Base-by-base conservation (phyloP, 768 basidiomycete genomes). In the Psilocybe cubensis region DNA sequence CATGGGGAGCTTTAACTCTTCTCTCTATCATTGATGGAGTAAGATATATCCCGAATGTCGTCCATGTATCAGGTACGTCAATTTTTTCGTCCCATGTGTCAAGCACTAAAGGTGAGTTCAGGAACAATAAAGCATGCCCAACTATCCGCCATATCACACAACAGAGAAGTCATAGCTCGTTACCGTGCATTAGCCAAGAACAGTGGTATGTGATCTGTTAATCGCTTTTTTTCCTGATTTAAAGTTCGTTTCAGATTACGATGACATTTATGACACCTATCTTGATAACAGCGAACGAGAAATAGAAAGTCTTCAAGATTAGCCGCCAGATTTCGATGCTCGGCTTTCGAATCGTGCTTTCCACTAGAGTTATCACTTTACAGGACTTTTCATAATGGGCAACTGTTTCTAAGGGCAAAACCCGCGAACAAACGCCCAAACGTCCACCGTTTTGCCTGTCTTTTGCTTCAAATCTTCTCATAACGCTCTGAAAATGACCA, bases 121-220 rank as follows among this genome's bases (percentile, higher is more conserved):
- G 94, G 94, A 0, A 96, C 93, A 0, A 90, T 96, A 55, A 93
- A 89, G 70, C 92, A 96, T 46, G 84, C 84, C 0, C 93, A 95
- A 64, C 70, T 90, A 0, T 87, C 89, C 4, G 89, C 91, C 1
- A 88, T 93, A 38, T 74, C 81, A 28, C 85, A 93, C 63, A 91
- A 94, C 65, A 76, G 88, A 27, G 80, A 84, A 49, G 78, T 90
- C 4, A 78, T 94, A 28, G 91, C 88, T 6, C 79, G 87, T 14
- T 86, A 86, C 64, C 72, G 88, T 46, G 82, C 83, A 3, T 68
- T 73, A 11, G 75, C 83, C 1, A 80, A 83, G 41, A 80, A 74
- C 0, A 74, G 84, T 46, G 78, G 89, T 86, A 43, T 57, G 78
- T 57, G 31, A 31, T 43, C 11, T 47, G 52, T 33, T 48, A 24